Conservation (phyloP, 2,329 filamentous ascomycete genomes). For the Penicillium glabrum region DNA sequence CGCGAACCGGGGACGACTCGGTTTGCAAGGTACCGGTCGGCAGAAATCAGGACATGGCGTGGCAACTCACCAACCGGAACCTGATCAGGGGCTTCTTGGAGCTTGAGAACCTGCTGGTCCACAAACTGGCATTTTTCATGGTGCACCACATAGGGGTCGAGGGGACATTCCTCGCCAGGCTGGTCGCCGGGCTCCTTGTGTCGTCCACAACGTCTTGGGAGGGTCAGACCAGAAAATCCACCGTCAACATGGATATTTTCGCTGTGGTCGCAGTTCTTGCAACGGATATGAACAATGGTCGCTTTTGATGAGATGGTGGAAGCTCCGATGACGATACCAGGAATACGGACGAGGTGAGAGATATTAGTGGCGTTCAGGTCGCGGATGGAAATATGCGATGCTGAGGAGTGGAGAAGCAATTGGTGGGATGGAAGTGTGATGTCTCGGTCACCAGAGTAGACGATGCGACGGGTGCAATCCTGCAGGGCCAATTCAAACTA, state of each 20-base stretch:
- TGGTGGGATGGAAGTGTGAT: conserved; percentile 85
- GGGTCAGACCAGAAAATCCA: conserved; percentile 82
- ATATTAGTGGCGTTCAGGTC: conserved; percentile 92
- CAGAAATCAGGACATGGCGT: conserved; percentile 89
- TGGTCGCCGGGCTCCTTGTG: conserved; percentile 63
- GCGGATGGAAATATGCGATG: conserved; percentile 87
- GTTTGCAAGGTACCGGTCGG: conserved; percentile 95
- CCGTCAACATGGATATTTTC: conserved; percentile 72
- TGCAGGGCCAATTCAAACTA: conserved; percentile 90
- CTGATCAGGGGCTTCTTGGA: conserved; percentile 96
- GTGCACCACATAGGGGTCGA: conserved; percentile 94
- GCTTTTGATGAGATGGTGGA: conserved; percentile 97
- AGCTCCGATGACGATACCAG: conserved; percentile 95
- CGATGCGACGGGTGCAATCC: conserved; percentile 88
- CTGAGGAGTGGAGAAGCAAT: conserved; percentile 88
- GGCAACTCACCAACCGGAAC: conserved; percentile 96
- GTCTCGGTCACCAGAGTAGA: conserved; percentile 71
- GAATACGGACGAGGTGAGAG: conserved; percentile 90
- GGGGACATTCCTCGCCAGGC: conserved; percentile 71
- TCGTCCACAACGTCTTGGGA: conserved; percentile 76
- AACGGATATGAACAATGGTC: conserved; percentile 81
- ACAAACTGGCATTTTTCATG: conserved; percentile 95
- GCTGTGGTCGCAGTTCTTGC: conserved; percentile 76
- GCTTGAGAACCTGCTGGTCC: conserved; percentile 96
- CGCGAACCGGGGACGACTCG: conserved; percentile 91